Conservation (phyloP, 2,329 filamentous ascomycete genomes). For the Dryadomyces sulphureus region DNA sequence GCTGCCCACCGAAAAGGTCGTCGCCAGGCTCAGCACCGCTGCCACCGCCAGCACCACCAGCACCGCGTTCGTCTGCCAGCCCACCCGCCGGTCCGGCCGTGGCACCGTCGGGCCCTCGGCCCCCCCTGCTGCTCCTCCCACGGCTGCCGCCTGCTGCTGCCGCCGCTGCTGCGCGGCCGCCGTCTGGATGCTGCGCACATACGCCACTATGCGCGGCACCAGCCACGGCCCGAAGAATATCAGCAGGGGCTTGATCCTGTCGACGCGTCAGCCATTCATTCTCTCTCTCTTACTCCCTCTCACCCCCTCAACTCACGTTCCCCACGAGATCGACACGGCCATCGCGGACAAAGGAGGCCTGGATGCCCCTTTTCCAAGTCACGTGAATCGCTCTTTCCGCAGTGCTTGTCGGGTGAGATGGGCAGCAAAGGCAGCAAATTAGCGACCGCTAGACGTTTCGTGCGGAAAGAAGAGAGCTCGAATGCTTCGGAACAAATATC, state of each 20-base stretch:
- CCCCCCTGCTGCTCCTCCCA: neutral
- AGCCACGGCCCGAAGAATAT: conserved; percentile 58
- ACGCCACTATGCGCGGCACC: conserved; percentile 48
- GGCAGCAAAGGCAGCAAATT: neutral
- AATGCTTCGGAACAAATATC: neutral
- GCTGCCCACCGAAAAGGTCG: neutral
- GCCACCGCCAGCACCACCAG: conserved; percentile 29
- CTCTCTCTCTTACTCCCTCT: no score
- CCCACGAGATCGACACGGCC: conserved; percentile 26
- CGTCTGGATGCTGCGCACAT: conserved; percentile 42
- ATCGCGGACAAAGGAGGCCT: neutral
- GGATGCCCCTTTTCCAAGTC: neutral
- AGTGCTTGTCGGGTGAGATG: neutral
- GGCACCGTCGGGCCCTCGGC: conserved; percentile 21
- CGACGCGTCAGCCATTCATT: neutral
- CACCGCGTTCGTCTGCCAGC: conserved; percentile 44
- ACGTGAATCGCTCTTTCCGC: neutral
- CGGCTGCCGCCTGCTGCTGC: conserved; percentile 21
- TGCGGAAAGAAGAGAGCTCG: neutral
- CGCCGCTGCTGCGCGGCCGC: conserved; percentile 23
- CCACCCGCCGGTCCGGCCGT: conserved; percentile 11
- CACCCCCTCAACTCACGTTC: conserved; percentile 24
- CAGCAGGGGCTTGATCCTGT: conserved; percentile 32
- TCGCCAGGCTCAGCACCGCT: neutral
- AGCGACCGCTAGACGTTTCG: neutral